Evolutionary conservation across 2,329 filamentous ascomycete species (phyloP), one percentile per base, ranked within the genome.

Genomic region (Ceratocystis papillata): DNA sequence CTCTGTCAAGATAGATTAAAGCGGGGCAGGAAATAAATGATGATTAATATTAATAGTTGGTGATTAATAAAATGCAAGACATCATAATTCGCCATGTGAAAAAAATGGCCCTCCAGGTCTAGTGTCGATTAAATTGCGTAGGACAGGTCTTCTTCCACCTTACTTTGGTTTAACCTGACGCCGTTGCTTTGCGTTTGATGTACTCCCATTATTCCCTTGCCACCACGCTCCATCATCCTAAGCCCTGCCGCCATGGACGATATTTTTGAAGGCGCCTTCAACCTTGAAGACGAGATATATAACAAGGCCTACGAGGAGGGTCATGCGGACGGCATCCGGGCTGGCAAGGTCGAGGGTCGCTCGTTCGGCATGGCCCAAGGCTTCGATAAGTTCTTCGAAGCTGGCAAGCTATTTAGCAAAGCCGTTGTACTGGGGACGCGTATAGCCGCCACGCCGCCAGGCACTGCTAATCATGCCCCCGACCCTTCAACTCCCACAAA

Each of bases 361-460:
- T 84, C 90, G 22, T 90, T 97, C 73, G 94, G 93, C 0, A 83
- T 97, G 53, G 88, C 95, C 74, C 94, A 92, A 70, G 93, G 92
- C 0, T 97, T 94, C 71, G 90, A 96, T 71, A 97, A 96, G 76
- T 96, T 95, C 72, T 73, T 88, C 53, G 87, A 90, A 69, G 83
- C 90, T 74, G 93, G 93, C 1, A 81, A 82, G 67, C 76, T 97
- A 41, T 87, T 93, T 71, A 89, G 90, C 57, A 87, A 85, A 72
- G 85, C 90, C 15, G 77, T 88, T 28, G 80, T 97, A n/a, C 97
- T 93, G 92, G 85, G 86, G 12, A 88, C 89, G 68, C 81, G 91
- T 65, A 75, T 91, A 10, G 50, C 25, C 79, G 2, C 10, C 7
- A 15, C 22, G 6, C 7, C 48, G 10, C 48, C n/a, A 12, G 8